A percentile compares a stretch with the other conserved stretches of the same genome.
These are phyloP conservation scores for Aspergillus spinulosporus DNA, from an alignment of 2,329 filamentous ascomycete genomes.

Conservation along the genomic window DNA sequence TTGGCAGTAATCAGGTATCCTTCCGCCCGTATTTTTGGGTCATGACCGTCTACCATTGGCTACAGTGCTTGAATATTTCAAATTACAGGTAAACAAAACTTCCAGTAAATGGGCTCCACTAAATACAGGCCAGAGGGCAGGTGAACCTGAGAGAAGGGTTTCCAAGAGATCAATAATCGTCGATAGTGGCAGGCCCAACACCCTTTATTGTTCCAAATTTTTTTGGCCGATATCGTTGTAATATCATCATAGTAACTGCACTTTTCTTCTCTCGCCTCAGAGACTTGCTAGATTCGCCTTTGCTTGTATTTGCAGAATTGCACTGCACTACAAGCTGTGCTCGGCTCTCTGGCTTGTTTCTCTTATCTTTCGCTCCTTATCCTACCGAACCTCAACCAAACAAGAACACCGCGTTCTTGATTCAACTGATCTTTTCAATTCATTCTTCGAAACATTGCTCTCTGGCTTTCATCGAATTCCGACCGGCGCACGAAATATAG, in stretches of 20 bases:
- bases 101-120: no score
- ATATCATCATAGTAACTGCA: neutral
- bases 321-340: neutral
- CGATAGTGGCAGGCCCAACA: slow-evolving; percentile 19
- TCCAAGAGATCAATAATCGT: slow-evolving; percentile 22
- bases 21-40: no score
- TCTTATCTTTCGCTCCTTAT: slow-evolving; percentile 21
- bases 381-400: slow-evolving; percentile 5
- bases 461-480: slow-evolving; percentile 6
- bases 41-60: no score
- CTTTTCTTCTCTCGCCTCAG: neutral
- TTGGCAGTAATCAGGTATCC: no score
- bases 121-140: slow-evolving; percentile 43
- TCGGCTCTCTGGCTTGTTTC: neutral
- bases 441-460: slow-evolving; percentile 3
- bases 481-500: slow-evolving; percentile 12
- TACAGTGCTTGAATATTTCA: no score
- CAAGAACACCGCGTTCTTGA: neutral
- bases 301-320: neutral
- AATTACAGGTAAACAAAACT: no score
- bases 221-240: slow-evolving; percentile 1
- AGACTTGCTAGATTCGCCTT: neutral
- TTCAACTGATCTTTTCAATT: neutral
- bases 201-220: slow-evolving; percentile 13
- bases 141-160: slow-evolving; percentile 19